These are phyloP conservation scores for Podaxis sp. DNA, from an alignment of 768 basidiomycete species.

Conservation along the genomic window DNA sequence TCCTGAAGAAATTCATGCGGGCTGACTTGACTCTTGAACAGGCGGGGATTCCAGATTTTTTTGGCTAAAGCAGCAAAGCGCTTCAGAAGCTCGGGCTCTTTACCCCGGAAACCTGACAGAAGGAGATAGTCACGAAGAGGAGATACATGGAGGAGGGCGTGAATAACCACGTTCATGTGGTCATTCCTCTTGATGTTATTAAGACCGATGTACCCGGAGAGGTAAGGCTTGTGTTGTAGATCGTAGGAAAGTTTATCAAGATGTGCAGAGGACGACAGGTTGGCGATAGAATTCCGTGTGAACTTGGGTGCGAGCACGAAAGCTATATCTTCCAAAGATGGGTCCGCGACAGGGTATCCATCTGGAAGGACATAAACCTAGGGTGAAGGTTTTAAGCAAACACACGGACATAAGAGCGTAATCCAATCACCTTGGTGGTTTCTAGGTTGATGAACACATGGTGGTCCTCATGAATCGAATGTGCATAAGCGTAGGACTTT, in stretches of 20 bases:
- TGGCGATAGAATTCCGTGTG: conserved; percentile 53
- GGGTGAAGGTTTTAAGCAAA: conserved; percentile 19
- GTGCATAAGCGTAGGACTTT: conserved; percentile 92
- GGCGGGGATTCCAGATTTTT: conserved; percentile 93
- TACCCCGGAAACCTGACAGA: conserved; percentile 69
- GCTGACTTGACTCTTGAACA: conserved; percentile 97
- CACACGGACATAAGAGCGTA: conserved; percentile 15
- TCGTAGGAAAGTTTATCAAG: conserved; percentile 82
- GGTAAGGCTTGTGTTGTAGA: conserved; percentile 75
- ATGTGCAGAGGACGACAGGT: conserved; percentile 56
- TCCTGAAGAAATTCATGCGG: conserved; percentile 99
- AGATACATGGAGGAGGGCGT: conserved; percentile 86
- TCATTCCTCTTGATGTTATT: conserved; percentile 99
- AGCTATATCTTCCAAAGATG: conserved; percentile 93
- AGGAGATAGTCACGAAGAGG: conserved; percentile 88
- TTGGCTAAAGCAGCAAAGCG: conserved; percentile 87
- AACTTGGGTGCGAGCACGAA: conserved; percentile 90
- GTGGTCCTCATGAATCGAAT: conserved; percentile 97
- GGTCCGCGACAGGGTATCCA: conserved; percentile 94
- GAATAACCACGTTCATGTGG: conserved; percentile 96
- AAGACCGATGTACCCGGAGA: conserved; percentile 92
- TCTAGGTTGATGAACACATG: conserved; percentile 97
- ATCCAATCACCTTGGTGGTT: conserved; percentile 76
- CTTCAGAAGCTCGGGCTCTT: conserved; percentile 83
- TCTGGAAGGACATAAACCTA: conserved; percentile 98